Evolutionary conservation across 2,329 filamentous ascomycete genomes (phyloP), one percentile per base, ranked within the genome.

Genomic region (Verticillium nubilum): DNA sequence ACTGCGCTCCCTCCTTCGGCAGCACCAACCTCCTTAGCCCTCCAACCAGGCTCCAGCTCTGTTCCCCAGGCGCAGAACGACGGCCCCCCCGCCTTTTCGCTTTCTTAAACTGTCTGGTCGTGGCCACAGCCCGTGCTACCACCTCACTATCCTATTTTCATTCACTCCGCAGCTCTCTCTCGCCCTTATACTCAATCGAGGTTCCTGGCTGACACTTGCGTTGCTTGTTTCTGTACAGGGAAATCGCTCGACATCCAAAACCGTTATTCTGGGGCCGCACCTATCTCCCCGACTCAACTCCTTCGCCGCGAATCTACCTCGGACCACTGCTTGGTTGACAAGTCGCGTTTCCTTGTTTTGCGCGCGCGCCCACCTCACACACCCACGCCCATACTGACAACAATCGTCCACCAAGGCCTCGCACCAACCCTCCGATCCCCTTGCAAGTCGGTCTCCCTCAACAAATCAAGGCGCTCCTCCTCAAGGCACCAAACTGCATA

Each of bases 91-190:
- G 62, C 62, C 64, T 63, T 63, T 64, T 70, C 64, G 63, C 67
- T 72, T 70, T 68, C 74, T 74, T 71, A 74, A 75, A 72, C 70
- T 71, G 69, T 73, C 67, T 71, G 70, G 71, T 69, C 69, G 68
- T 74, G 73, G 69, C 72, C 73, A 71, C 73, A 74, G 73, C 70
- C 73, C 73, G 75, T 78, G 74, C 74, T 76, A 79, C 76, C 71
- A 77, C 73, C 74, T 77, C 74, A 72, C 76, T 78, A 78, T 78
- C 71, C 76, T 78, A 75, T 77, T 79, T 79, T 78, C 74, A 77
- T 72, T 67, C 76, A 77, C 75, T 76, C 73, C 74, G 76, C 74
- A 75, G 73, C 35, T 76, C 70, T 73, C 72, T 74, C 78, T 72
- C 69, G 65, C 76, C 42, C 76, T 75, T 71, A 77, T 78, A 29